Conservation (phyloP, 1,139 yeast species). For the Debaryomyces udenii region DNA sequence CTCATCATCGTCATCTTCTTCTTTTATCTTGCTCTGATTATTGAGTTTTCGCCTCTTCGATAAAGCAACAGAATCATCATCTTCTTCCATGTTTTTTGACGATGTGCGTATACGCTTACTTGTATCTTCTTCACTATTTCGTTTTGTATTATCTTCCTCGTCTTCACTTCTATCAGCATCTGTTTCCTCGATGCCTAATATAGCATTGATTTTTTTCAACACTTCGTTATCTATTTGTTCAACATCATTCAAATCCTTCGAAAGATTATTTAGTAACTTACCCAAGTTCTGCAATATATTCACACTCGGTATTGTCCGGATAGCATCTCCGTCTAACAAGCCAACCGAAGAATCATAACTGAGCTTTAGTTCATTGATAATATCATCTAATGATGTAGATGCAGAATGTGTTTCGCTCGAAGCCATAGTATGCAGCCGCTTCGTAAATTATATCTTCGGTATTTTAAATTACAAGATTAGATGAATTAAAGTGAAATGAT, state of each 20-base stretch:
- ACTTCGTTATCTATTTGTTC: slow-evolving; percentile 47
- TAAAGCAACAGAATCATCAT: slow-evolving; percentile 17
- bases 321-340: slow-evolving; percentile 58
- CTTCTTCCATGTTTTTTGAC: slow-evolving; percentile 14
- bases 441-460: too few species aligned
- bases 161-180: slow-evolving; percentile 3
- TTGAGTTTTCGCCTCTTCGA: slow-evolving; percentile 18
- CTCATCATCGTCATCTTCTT: slow-evolving; percentile 15
- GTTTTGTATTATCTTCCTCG: slow-evolving; percentile 11
- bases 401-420: slow-evolving; percentile 31
- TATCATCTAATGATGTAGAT: slow-evolving; percentile 51
- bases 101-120: slow-evolving; percentile 8
- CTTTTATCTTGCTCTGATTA: slow-evolving; percentile 11
- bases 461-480: too few species aligned
- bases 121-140: slow-evolving; percentile 13
- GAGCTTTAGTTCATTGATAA: slow-evolving; percentile 55
- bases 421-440: slow-evolving; percentile 16
- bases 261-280: slow-evolving; percentile 50
- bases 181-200: slow-evolving; percentile 11
- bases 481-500: too few species aligned
- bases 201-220: slow-evolving; percentile 26
- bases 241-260: slow-evolving; percentile 51
- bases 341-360: slow-evolving; percentile 64
- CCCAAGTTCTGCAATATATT: slow-evolving; percentile 48
- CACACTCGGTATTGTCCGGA: slow-evolving; percentile 50